Base-by-base conservation (phyloP, 345 rosid species). In the Clausena lansium region DNA sequence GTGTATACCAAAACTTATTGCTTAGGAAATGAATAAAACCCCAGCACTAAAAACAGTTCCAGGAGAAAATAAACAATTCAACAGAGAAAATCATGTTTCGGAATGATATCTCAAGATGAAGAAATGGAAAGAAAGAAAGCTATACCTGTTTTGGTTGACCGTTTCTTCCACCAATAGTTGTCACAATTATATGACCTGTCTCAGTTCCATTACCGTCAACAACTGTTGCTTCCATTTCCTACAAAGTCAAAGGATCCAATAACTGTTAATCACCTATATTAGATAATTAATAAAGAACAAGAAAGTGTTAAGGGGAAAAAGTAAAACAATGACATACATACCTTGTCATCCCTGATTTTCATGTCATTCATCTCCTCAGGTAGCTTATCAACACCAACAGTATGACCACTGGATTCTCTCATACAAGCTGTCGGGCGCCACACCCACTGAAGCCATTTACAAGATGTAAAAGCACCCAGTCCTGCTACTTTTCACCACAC, bases 61-160 rank as follows among this genome's bases (percentile, higher is more conserved):
- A 55, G 22, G 7, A 59, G 32, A 17, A 33, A 6, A 54, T 30
- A 25, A 67, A 58, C 52, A 68, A 68, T 4, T 57, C 6, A 27
- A 38, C 9, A 28, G 4, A 57, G 64, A 68, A 32, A 28, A 33
- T 36, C 25, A 1, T 11, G 22, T 36, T 27, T 9, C 7, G 32
- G 55, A 20, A 67, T 35, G 67, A 61, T 11, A 71, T 64, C 67
- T 71, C 0, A 11, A 39, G 32, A 45, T 47, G 67, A 57, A 6
- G 35, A 58, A 32, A 58, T 52, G 17, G 57, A 19, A 30, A 3
- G 1, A 28, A 39, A 50, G 27, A 59, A 20, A 30, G 27, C 9
- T 30, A 30, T 84, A 95, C 99, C 97, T 92, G 98, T 82, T 92
- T 96, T 19, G 97, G 97, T 81, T 94, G 97, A 79, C 98, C 98